Evolutionary conservation across 306 rosid genomes (phyloP), one percentile per base, ranked within the genome.

Genomic region (Trifolium repens): DNA sequence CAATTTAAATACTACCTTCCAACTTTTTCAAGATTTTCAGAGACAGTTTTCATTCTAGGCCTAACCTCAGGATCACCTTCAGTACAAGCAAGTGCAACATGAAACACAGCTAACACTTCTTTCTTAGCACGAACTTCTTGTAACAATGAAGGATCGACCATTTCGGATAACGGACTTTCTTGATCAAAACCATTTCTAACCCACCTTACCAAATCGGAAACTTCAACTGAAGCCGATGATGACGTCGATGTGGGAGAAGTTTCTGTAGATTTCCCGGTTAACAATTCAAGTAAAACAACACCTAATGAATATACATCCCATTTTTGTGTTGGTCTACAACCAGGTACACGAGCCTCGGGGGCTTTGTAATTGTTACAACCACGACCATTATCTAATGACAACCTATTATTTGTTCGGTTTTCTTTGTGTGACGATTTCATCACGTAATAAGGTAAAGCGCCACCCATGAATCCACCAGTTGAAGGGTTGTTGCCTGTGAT

Each of bases 281-380:
- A 86, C 52, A 96, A 40, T 84, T 96, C 99, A 5, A 96, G 89
- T 78, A 96, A 43, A 2, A 92, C 88, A 50, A 96, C 96, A 0
- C 99, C 99, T 4, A 92, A 92, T 1, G 99, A 92, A 68, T 92
- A 96, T 3, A 92, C 86, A 7, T 96, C 99, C 93, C 98, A 92
- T 84, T 92, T 96, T 46, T 96, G 99, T 26, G 92, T 82, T 5
- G 96, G 92, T 64, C 87, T 87, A 73, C 76, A 78, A 34, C 89
- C 91, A 2, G 92, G 81, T 19, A 79, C 85, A 39, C 90, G 77
- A 22, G 98, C 93, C 83, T 96, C 99, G 0, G 99, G 99, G 3
- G 99, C 96, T 26, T 77, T 82, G 87, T 92, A 96, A 65, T 82
- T 68, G 42, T 46, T 67, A 22, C 64, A 10, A 53, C 59, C 8